Percentiles rank a stretch among this genome's conserved stretches.
These are phyloP conservation scores for Physcomitrium patens DNA, from an alignment of 225 moss, liverwort and hornwort species.

Conservation along the genomic window DNA sequence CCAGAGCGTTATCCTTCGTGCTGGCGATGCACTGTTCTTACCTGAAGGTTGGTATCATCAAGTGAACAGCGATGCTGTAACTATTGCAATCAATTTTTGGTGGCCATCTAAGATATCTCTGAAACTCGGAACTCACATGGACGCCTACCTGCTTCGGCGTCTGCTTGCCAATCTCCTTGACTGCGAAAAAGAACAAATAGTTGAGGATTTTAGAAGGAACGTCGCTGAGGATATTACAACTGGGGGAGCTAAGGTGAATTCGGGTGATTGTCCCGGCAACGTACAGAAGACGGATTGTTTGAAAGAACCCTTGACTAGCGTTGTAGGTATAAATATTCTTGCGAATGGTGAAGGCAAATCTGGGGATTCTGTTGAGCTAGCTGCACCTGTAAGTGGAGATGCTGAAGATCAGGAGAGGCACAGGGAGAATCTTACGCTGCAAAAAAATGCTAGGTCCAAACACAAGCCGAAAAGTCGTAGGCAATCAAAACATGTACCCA, in stretches of 20 bases:
- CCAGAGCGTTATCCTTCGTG: constrained; percentile 49
- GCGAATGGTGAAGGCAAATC: constrained; percentile 4
- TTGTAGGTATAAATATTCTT: background rate
- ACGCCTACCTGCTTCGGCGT: constrained; percentile 60
- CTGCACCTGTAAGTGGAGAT: background rate
- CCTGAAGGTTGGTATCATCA: constrained; percentile 96
- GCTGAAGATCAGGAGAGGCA: background rate
- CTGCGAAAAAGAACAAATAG: constrained; percentile 48
- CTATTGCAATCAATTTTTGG: constrained; percentile 68
- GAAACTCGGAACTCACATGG: constrained; percentile 64
- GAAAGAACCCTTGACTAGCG: constrained; percentile 13
- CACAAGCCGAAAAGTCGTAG: constrained; percentile 27
- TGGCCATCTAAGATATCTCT: constrained; percentile 51
- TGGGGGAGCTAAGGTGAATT: background rate
- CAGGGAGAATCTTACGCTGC: background rate
- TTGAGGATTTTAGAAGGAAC: constrained; percentile 33
- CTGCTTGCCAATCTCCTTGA: constrained; percentile 60
- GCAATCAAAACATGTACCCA: background rate
- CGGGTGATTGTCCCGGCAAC: background rate
- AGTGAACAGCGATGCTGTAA: constrained; percentile 63
- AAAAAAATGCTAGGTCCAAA: background rate
- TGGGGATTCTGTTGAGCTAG: background rate
- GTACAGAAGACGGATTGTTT: background rate
- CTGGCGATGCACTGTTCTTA: constrained; percentile 84
- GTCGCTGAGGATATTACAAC: constrained; percentile 7